phyloP scores from a whole-genome alignment of 352 stramenopile species.

The Pythium scleroteichum region DNA sequence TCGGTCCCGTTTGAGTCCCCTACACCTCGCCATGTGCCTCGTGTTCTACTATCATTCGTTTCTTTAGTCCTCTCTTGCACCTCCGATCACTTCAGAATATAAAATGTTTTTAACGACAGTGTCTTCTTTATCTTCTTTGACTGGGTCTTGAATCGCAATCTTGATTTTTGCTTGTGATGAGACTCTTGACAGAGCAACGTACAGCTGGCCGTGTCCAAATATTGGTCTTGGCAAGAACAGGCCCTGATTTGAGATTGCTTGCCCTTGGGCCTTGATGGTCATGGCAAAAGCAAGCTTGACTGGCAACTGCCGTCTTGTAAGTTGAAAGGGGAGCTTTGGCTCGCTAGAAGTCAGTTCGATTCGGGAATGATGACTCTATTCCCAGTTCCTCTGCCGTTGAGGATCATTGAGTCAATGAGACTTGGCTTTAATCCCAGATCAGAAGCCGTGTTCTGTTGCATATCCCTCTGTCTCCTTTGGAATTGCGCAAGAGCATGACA shows the following conservation, averaged over 20 bases:
- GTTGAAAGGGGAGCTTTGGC: background rate
- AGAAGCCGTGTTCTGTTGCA: slow-evolving; percentile 10
- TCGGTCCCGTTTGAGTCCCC: too few relatives aligned
- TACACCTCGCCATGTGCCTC: too few relatives aligned
- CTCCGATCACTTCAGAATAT: too few relatives aligned
- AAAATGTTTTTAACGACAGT: too few relatives aligned
- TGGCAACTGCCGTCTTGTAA: background rate
- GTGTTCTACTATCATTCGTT: too few relatives aligned
- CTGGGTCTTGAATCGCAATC: too few relatives aligned
- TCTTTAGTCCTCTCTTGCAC: too few relatives aligned
- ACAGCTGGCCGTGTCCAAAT: slow-evolving; percentile 6
- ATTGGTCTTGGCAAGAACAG: background rate
- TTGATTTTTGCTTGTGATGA: too few relatives aligned
- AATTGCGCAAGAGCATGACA: slow-evolving; percentile 9
- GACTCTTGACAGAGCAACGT: slow-evolving; percentile 9
- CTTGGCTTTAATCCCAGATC: background rate
- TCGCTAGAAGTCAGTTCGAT: background rate
- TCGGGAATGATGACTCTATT: slow-evolving; percentile 7
- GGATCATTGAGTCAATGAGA: slow-evolving; percentile 9
- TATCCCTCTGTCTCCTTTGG: slow-evolving; percentile 4
- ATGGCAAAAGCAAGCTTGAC: slow-evolving; percentile 6
- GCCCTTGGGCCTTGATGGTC: slow-evolving; percentile 11
- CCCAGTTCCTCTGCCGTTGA: background rate
- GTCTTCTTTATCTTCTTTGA: too few relatives aligned
- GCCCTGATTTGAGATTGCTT: slow-evolving; percentile 2